Conservation (phyloP, 331 rosid genomes). For the Acacia pycnantha region DNA sequence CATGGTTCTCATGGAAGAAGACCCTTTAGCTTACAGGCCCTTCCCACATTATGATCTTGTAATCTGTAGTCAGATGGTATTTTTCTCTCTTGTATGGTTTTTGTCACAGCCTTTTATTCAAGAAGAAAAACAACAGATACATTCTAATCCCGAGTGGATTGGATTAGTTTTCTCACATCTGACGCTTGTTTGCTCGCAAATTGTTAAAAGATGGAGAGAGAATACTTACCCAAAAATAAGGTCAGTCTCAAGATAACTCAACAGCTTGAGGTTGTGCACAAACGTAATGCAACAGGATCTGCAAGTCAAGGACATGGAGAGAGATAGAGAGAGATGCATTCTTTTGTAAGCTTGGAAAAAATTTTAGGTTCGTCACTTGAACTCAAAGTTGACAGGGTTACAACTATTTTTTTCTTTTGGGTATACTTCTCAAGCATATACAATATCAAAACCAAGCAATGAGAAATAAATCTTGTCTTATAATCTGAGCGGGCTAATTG, state of each 20-base stretch:
- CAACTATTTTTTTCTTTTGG: constrained; percentile 7
- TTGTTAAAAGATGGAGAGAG: constrained; percentile 81
- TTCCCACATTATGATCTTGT: not conserved
- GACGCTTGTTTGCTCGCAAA: not conserved
- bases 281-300: constrained; percentile 90
- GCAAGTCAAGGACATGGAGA: constrained; percentile 83
- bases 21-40: not conserved
- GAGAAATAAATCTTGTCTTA: not conserved
- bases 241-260: constrained; percentile 71
- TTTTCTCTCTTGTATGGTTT: not conserved
- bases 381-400: constrained; percentile 7
- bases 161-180: not conserved
- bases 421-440: constrained; percentile 41
- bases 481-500: not conserved
- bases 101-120: not conserved
- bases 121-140: not conserved
- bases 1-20: not conserved
- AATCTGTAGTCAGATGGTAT: not conserved
- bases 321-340: constrained; percentile 75
- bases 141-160: not conserved
- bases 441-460: constrained; percentile 17
- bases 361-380: constrained; percentile 1
- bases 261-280: constrained; percentile 91
- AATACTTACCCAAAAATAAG: constrained; percentile 67
- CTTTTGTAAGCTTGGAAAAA: constrained; percentile 53